A percentile compares a stretch with the other conserved stretches of the same genome.
Evolutionary conservation across 1,284 basidiomycete species (phyloP).

Genomic region (Moesziomyces parantarcticus): DNA sequence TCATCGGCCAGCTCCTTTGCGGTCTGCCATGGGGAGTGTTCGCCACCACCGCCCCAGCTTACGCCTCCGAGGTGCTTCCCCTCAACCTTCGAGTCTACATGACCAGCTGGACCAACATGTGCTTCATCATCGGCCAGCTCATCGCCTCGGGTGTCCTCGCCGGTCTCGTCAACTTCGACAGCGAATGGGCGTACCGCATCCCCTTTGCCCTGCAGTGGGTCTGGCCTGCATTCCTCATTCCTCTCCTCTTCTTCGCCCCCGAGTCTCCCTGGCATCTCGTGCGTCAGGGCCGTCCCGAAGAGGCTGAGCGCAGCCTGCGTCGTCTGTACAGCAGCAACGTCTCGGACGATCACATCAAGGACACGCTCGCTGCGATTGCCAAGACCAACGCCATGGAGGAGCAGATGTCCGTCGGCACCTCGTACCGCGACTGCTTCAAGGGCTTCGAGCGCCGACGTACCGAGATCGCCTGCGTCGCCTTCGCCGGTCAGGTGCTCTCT

Average conservation of each 20-base stretch:
- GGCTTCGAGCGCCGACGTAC: constrained; percentile 69
- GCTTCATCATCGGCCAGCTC: constrained; percentile 69
- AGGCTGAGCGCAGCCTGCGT: constrained; percentile 64
- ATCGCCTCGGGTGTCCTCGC: constrained; percentile 69
- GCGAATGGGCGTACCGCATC: constrained; percentile 66
- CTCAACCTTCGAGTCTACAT: constrained; percentile 70
- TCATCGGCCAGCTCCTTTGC: constrained; percentile 66
- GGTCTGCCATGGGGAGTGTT: constrained; percentile 70
- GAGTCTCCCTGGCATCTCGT: constrained; percentile 70
- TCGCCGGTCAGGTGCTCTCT: constrained; percentile 63
- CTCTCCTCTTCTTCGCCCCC: constrained; percentile 62
- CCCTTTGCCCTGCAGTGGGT: constrained; percentile 69
- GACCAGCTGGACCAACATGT: constrained; percentile 70
- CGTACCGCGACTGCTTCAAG: constrained; percentile 70
- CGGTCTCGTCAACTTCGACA: constrained; percentile 53
- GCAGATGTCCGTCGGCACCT: constrained; percentile 59
- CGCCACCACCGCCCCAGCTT: constrained; percentile 70
- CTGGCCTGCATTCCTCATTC: constrained; percentile 59
- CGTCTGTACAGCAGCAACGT: too few relatives aligned
- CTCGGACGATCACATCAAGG: constrained; percentile 16
- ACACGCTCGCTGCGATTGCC: constrained; percentile 68
- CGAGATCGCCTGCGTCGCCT: constrained; percentile 68
- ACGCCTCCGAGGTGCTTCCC: constrained; percentile 71
- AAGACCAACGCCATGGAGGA: constrained; percentile 69
- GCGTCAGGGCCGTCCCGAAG: constrained; percentile 69